Conservation (phyloP, 1,284 basidiomycete species). For the Trametes hirsuta region DNA sequence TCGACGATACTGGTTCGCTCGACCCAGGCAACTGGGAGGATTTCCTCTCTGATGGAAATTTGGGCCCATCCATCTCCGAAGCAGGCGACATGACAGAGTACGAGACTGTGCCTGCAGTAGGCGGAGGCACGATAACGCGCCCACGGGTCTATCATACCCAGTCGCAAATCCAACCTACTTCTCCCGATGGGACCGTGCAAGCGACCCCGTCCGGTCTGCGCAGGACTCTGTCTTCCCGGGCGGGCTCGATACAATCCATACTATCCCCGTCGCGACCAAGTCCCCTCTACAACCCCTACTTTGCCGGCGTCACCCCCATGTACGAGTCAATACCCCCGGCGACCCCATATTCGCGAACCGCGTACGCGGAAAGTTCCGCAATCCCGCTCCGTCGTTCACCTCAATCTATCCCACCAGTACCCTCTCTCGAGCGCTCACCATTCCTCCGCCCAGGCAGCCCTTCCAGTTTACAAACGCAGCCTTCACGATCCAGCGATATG, state of each 20-base stretch:
- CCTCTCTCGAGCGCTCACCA: constrained; percentile 34
- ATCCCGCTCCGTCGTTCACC: constrained; percentile 29
- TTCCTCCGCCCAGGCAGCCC: constrained; percentile 33
- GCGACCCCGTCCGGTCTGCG: constrained; percentile 16
- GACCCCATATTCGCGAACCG: constrained; percentile 15
- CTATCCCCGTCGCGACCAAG: constrained; percentile 28
- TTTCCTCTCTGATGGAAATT: constrained; percentile 40
- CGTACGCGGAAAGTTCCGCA: constrained; percentile 22
- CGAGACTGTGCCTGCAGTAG: constrained; percentile 60
- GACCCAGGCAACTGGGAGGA: constrained; percentile 74
- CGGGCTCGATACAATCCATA: constrained; percentile 14
- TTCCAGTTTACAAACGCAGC: constrained; percentile 35
- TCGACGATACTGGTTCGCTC: constrained; percentile 56
- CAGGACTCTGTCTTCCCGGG: constrained; percentile 14
- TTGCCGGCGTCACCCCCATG: constrained; percentile 31
- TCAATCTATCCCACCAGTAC: constrained; percentile 35
- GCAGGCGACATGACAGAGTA: constrained; percentile 36
- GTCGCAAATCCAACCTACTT: constrained; percentile 40
- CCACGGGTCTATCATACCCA: constrained; percentile 66
- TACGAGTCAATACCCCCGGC: constrained; percentile 22
- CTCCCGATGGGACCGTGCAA: constrained; percentile 14
- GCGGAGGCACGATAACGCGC: constrained; percentile 64
- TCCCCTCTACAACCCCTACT: constrained; percentile 38
- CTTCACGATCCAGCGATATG: constrained; percentile 36
- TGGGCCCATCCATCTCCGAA: constrained; percentile 34